phyloP scores from a whole-genome alignment of 1,139 yeast species.

The Blastobotrys arbuscula region DNA sequence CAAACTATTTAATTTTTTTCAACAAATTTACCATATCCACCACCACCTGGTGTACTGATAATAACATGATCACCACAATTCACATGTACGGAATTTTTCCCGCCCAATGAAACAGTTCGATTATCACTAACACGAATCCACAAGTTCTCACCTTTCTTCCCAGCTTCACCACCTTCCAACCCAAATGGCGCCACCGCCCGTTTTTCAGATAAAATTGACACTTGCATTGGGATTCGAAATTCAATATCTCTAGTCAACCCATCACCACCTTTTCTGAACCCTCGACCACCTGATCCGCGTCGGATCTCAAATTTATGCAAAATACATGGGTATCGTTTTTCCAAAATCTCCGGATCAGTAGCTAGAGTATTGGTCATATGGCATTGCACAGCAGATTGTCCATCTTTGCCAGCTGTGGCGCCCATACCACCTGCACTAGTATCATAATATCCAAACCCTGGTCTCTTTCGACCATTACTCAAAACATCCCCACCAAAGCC shows the following conservation, averaged over 20 bases:
- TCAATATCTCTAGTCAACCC: constrained; percentile 61
- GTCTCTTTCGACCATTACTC: constrained; percentile 26
- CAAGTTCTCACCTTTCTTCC: constrained; percentile 52
- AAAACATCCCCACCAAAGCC: constrained; percentile 42
- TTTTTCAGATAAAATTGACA: constrained; percentile 57
- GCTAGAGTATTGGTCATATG: constrained; percentile 69
- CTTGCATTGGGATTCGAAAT: constrained; percentile 50
- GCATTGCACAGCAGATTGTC: constrained; percentile 59
- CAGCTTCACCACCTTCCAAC: constrained; percentile 53
- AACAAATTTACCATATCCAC: constrained; percentile 38
- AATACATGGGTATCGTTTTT: constrained; percentile 61
- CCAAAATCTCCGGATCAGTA: constrained; percentile 65
- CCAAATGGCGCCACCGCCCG: constrained; percentile 59
- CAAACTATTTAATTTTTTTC: too few relatives aligned
- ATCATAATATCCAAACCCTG: constrained; percentile 67
- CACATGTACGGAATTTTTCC: constrained; percentile 49
- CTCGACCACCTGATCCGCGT: constrained; percentile 52
- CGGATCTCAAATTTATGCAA: constrained; percentile 51
- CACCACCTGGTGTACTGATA: constrained; percentile 49
- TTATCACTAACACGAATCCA: constrained; percentile 39
- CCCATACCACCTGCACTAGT: constrained; percentile 72
- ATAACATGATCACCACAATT: constrained; percentile 52
- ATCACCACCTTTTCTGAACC: constrained; percentile 52
- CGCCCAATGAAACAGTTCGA: constrained; percentile 45
- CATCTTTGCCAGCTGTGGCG: constrained; percentile 60